Percentiles rank a stretch among this genome's conserved stretches.
Evolutionary conservation across 805 yeast genomes (phyloP).

Genomic region (Cyberlindnera bimundalis): DNA sequence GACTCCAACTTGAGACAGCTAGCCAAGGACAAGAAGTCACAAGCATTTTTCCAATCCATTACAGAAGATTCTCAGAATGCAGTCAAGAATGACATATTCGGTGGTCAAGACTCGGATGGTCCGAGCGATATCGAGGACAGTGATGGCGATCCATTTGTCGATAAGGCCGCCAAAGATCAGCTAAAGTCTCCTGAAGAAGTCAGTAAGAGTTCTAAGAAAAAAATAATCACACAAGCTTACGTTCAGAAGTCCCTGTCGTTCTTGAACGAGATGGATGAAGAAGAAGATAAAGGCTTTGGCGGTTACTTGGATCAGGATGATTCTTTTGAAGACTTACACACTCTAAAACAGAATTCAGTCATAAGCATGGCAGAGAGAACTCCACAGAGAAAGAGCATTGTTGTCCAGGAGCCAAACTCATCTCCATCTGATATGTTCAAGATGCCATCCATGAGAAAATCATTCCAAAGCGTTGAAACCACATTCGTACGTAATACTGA

Average conservation of each 20-base stretch:
- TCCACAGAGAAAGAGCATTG: slow-evolving; percentile 19
- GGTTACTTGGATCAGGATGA: slow-evolving; percentile 30
- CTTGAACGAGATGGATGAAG: slow-evolving; percentile 35
- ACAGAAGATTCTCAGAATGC: slow-evolving; percentile 42
- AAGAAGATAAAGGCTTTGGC: slow-evolving; percentile 8
- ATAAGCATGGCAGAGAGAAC: slow-evolving; percentile 32
- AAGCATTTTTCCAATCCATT: slow-evolving; percentile 65
- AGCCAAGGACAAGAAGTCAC: slow-evolving; percentile 51
- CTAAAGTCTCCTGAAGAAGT: slow-evolving; percentile 18
- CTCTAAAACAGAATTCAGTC: slow-evolving; percentile 43
- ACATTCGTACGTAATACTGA: slow-evolving; percentile 38
- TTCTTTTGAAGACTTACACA: slow-evolving; percentile 41
- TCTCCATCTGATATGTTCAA: slow-evolving; percentile 27
- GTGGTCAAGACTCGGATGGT: slow-evolving; percentile 25
- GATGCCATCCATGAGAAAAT: slow-evolving; percentile 42
- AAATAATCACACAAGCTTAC: slow-evolving; percentile 47
- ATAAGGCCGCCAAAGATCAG: slow-evolving; percentile 12
- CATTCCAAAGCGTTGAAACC: slow-evolving; percentile 40
- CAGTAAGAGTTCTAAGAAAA: slow-evolving; percentile 24
- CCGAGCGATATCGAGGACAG: slow-evolving; percentile 26
- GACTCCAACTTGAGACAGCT: slow-evolving; percentile 46
- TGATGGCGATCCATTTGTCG: slow-evolving; percentile 29
- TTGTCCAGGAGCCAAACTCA: slow-evolving; percentile 18
- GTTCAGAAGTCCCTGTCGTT: slow-evolving; percentile 57
- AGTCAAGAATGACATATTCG: slow-evolving; percentile 31